Evolutionary conservation across 2,329 filamentous ascomycete species (phyloP), one percentile per base, ranked within the genome.

Genomic region (Cladophialophora exuberans): DNA sequence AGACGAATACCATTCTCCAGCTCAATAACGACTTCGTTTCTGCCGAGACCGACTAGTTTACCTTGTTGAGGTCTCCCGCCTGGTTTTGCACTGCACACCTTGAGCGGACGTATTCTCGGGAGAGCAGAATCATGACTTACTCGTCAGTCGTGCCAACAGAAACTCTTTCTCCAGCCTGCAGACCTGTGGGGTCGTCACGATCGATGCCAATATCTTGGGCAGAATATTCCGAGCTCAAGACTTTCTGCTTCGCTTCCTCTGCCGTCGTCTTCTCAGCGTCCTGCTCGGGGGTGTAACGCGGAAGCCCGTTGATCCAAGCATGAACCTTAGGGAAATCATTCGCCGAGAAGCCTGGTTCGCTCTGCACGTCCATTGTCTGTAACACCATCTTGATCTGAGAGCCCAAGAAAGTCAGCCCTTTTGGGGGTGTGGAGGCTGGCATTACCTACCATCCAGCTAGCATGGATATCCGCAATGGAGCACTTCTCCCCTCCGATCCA

Each of bases 91-190:
- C 53, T 57, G 47, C 17, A 4, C 6, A 10, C 13, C 15, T 25
- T 57, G 28, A 43, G 42, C 20, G 15, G 3, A 6, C 7, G 9
- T 23, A 18, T 6, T 31, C n/a, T 15, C 15, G 35, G 17, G 11
- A 25, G 25, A 18, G n/a, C 31, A 20, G n/a, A 26, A 26, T 35
- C 25, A 20, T 6, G 15, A 54, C 49, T 48, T 43, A 57, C 54
- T 57, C 49, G 41, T 57, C 57, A 33, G 31, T 57, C 42, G 48
- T 54, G 39, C 57, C 31, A 10, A 57, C 50, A 31, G 46, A 43
- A 28, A 57, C 54, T 18, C 23, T 35, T 28, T 17, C 18, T 6
- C 45, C 54, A 22, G 53, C 25, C 44, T 46, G 39, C 13, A 57
- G 50, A 23, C 45, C 39, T 11, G 49, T 54, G 7, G 49, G 54